These are phyloP conservation scores for Chalciporus chontae DNA, from an alignment of 768 basidiomycete genomes.

Conservation along the genomic window DNA sequence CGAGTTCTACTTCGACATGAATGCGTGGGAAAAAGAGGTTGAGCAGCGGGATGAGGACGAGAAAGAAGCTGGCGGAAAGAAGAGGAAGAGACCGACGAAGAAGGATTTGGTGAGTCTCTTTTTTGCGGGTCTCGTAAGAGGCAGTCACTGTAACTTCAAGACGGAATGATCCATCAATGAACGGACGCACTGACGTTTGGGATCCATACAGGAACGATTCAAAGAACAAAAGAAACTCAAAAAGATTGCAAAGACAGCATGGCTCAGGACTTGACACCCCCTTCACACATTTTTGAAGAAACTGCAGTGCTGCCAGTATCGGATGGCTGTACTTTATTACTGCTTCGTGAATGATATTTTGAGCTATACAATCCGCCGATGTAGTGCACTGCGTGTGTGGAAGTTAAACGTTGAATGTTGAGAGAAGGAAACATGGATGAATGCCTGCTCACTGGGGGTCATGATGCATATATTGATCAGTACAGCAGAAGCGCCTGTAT, in stretches of 20 bases:
- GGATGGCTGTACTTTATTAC: constrained; percentile 2
- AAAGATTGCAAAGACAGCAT: constrained; percentile 86
- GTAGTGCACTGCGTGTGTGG: too few species aligned
- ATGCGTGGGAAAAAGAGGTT: constrained; percentile 72
- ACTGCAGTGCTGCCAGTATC: background rate
- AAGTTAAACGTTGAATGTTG: too few species aligned
- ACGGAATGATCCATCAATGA: constrained; percentile 13
- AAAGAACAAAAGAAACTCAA: constrained; percentile 79
- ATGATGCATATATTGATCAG: too few species aligned
- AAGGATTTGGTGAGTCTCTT: constrained; percentile 69
- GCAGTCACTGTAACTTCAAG: constrained; percentile 14
- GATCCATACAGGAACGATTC: constrained; percentile 62
- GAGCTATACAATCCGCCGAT: background rate
- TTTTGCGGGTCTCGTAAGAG: constrained; percentile 19
- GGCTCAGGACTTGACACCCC: constrained; percentile 58
- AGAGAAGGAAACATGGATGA: too few species aligned
- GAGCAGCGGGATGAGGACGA: constrained; percentile 44
- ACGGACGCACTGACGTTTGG: constrained; percentile 25
- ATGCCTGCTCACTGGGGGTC: too few species aligned
- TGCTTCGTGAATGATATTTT: background rate
- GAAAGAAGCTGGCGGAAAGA: constrained; percentile 58
- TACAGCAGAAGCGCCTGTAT: too few species aligned
- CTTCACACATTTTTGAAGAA: background rate
- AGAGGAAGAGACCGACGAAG: constrained; percentile 76
- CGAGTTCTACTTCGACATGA: constrained; percentile 82